Base-by-base conservation (phyloP, 371 early-diverging fungal genomes). In the Syncephalastrum racemosum region DNA sequence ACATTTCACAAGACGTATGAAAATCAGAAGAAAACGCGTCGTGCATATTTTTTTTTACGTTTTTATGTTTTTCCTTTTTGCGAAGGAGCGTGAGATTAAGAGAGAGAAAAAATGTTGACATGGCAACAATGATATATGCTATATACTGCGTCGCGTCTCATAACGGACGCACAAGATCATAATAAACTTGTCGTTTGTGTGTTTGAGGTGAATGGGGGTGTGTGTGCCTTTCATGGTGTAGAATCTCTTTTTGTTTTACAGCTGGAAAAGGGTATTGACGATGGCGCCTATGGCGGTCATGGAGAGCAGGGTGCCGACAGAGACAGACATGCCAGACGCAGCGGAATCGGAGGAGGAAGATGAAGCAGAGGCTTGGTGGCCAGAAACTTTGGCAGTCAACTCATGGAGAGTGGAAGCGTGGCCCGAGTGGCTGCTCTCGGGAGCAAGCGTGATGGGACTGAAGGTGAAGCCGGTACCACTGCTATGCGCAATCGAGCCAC, bases 401-500 rank as follows among this genome's bases (percentile, higher is more conserved):
- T 48, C 63, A 45, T 54, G 58, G 10, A 61, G 24, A 36, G 57
- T 36, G 3, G 63, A 43, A 5, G 53, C 58, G 19, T 46, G 23
- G 15, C 20, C 54, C 0, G 60, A 50, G 15, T 49, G 53, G 46
- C 59, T 67, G 27, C 66, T 71, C 16, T 71, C 72, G 2, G 72
- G 72, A 8, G 72, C 72, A 40, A 71, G 54, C 5, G 72, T 67
- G 27, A 67, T 63, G 0, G 68, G 72, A 27, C 56, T 66, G 40
- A 71, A 71, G 4, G 60, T 59, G 43, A 71, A 65, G 19, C 48
- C 52, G 39, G 48, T 48, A 50, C 47, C 46, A 49, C 51, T 55
- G 22, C 19, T 52, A 39, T 19, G 46, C n/a, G 25, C 24, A 10
- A 39, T 31, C 12, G 54, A 54, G 14, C 27, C 45, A 16, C 54